Percentiles rank a stretch among this genome's conserved stretches.
Evolutionary conservation across 1,284 basidiomycete genomes (phyloP).

Genomic region (Pholiota adiposa): DNA sequence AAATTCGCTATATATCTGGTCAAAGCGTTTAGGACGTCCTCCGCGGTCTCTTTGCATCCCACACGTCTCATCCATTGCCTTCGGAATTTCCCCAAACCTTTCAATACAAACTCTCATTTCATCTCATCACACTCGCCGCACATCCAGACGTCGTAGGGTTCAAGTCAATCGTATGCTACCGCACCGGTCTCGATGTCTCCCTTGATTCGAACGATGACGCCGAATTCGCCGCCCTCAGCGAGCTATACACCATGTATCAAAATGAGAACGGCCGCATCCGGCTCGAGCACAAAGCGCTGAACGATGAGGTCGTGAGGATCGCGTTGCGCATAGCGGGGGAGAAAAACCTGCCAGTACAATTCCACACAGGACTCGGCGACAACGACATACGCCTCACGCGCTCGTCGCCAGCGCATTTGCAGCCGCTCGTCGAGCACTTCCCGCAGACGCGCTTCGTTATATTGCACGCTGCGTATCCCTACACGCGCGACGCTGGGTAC

Average conservation of each 20-base stretch:
- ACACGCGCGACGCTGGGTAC: slow-evolving; percentile 75
- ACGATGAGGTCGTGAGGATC: slow-evolving; percentile 67
- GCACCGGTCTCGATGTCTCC: slow-evolving; percentile 66
- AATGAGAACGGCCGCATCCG: slow-evolving; percentile 44
- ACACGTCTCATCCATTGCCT: background rate
- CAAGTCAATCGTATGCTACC: slow-evolving; percentile 78
- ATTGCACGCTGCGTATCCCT: slow-evolving; percentile 76
- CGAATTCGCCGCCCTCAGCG: slow-evolving; percentile 33
- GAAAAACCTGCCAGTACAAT: slow-evolving; percentile 71
- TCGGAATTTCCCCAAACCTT: slow-evolving; percentile 37
- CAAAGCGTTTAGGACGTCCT: slow-evolving; percentile 24
- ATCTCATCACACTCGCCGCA: slow-evolving; percentile 38
- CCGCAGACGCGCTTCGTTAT: slow-evolving; percentile 66
- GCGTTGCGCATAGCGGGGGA: slow-evolving; percentile 55
- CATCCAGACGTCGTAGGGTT: slow-evolving; percentile 64
- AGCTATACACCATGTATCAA: slow-evolving; percentile 33
- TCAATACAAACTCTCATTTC: slow-evolving; percentile 32
- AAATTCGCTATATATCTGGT: background rate
- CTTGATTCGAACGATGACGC: slow-evolving; percentile 26
- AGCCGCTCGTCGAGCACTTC: slow-evolving; percentile 66
- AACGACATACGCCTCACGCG: slow-evolving; percentile 63
- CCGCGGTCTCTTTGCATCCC: slow-evolving; percentile 24
- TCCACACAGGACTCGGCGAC: slow-evolving; percentile 81
- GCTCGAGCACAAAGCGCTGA: slow-evolving; percentile 62
- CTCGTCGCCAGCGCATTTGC: slow-evolving; percentile 68